Evolutionary conservation across 2,329 filamentous ascomycete genomes (phyloP), one percentile per base, ranked within the genome.

Genomic region (Cladophialophora carrionii): DNA sequence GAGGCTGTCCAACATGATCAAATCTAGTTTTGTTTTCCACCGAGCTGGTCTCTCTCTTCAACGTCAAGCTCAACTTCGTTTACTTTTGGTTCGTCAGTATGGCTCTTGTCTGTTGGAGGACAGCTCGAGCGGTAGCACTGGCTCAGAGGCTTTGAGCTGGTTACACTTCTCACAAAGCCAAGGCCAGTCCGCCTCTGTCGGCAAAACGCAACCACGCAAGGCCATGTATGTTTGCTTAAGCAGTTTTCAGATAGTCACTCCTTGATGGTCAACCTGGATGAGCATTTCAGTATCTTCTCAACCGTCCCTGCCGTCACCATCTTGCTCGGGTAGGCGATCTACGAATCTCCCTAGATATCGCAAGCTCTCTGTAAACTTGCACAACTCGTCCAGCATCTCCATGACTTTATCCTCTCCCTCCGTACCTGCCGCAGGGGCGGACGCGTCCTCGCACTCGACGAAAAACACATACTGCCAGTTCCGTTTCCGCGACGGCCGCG

Each of bases 381-480:
- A 68, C 53, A 81, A 62, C 52, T 76, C 74, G 41, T 71, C 43
- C 57, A 80, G 66, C 51, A 78, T 64, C 43, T 63, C 72, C 8
- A 70, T 68, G 6, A 73, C 62, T 32, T 75, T 75, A 10, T n/a
- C n/a, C 17, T 53, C 24, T 22, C 46, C 73, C 61, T 73, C 73
- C 57, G 74, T 24, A 37, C 22, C 54, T 34, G 7, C 22, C 29
- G 31, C 6, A 32, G n/a, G n/a, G 26, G 26, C 20, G 26, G 20
- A 24, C 26, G 46, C 41, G 43, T 71, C 62, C 55, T 90, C 85
- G 72, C 96, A 92, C 81, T 98, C 94, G 32, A 97, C 88, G 74
- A 98, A 93, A 79, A 98, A 97, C 43, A 97, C 85, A 78, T 98
- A 98, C 75, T 96, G 88, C 86, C 96, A 98, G 41, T 66, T 69